Evolutionary conservation across 208 protist genomes (phyloP).

Genomic region (Crithidia thermophila): DNA sequence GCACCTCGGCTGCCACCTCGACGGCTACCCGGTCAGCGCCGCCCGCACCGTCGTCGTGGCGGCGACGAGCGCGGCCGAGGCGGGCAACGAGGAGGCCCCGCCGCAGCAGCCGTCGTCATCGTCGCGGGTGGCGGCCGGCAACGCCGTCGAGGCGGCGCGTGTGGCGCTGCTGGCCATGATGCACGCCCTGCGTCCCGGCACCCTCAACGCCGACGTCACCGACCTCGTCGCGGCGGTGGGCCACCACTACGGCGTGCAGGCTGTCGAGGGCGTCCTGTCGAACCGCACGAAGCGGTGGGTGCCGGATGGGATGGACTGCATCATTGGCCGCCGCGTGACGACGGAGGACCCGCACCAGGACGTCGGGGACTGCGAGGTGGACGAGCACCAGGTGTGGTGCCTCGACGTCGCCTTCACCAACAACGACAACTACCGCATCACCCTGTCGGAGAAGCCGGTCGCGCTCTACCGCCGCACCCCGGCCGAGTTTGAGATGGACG

Average conservation of each 20-base stretch:
- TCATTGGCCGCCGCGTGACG: conserved; percentile 89
- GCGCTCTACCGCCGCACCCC: conserved; percentile 76
- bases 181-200: conserved; percentile 73
- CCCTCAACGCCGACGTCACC: conserved; percentile 92
- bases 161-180: conserved; percentile 91
- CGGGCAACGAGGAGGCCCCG: conserved; percentile 4
- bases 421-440: conserved; percentile 44
- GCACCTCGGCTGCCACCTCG: conserved; percentile 97
- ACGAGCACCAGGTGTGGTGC: conserved; percentile 82
- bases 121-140: conserved; percentile 52
- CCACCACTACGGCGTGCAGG: conserved; percentile 87
- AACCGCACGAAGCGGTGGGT: conserved; percentile 97
- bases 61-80: not conserved
- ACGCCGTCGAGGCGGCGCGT: conserved; percentile 95
- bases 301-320: conserved; percentile 97
- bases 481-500: conserved; percentile 57
- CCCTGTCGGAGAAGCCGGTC: conserved; percentile 42
- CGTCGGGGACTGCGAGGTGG: conserved; percentile 85
- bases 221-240: conserved; percentile 93
- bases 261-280: conserved; percentile 97
- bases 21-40: conserved; percentile 96
- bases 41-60: conserved; percentile 94
- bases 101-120: conserved; percentile 4
- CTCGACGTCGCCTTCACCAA: conserved; percentile 92
- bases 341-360: conserved; percentile 86